Base-by-base conservation (phyloP, 2,329 filamentous ascomycete genomes). In the Delphinella strobiligena region DNA sequence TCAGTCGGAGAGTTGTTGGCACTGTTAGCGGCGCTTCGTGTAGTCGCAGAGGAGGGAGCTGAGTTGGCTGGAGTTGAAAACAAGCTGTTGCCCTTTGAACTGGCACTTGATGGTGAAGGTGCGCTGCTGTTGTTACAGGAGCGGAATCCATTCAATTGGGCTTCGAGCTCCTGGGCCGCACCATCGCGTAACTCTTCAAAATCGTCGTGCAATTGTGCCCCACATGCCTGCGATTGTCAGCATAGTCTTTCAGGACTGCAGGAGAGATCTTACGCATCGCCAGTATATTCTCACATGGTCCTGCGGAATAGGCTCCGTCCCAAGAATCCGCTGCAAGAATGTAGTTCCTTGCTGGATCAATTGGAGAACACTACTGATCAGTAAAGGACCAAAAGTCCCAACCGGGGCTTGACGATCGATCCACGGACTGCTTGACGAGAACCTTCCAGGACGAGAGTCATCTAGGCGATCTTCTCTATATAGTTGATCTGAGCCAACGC, bases 81-180 rank as follows among this genome's bases (percentile, higher is more conserved):
- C 7, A 14, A 7, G 22, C 22, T 27, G 7, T 12, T 12, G 12
- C 22, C 22, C 7, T 27, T 27, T 12, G 22, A 12, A 27, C 22
- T 12, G 22, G 22, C 22, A 27, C 22, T 27, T 7, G 22, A 7
- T 27, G 22, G 22, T 27, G 22, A 27, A 27, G 22, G 12, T 27
- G 22, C 22, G 22, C 12, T 27, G 22, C 48, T 52, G 14, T 35
- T 42, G 4, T 54, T 49, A 19, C 54, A 53, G 5, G 50, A 43
- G 10, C 49, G 45, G 3, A 56, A 55, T 2, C 56, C 47, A 40
- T 62, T 62, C 12, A 63, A 54, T 32, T 54, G 59, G 2, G 53
- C 52, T 51, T 61, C 59, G 0, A 63, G 47, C n/a, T 58, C 52
- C 9, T 55, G 50, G 8, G 60, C 60, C 32, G 60, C 61, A 14